A percentile compares a stretch with the other conserved stretches of the same genome.
These are phyloP conservation scores for Phlegmacium glaucopus DNA, from an alignment of 768 basidiomycete species.

Conservation along the genomic window DNA sequence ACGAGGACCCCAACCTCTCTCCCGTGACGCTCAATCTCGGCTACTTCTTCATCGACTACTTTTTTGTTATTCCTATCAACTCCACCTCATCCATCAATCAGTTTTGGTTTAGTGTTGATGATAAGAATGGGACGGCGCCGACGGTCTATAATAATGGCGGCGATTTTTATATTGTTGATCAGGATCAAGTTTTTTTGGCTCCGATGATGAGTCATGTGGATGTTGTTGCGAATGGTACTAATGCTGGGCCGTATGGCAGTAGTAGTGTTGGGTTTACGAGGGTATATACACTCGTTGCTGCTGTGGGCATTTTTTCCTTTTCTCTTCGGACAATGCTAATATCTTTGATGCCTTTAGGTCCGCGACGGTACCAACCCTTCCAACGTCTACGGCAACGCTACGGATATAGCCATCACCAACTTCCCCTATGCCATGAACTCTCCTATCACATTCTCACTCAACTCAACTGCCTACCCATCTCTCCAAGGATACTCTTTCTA, in stretches of 20 bases:
- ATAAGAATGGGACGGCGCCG: conserved; percentile 36
- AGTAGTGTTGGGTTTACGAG: conserved; percentile 19
- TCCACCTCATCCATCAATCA: conserved; percentile 38
- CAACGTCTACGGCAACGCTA: conserved; percentile 32
- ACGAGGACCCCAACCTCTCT: conserved; percentile 33
- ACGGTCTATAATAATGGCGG: conserved; percentile 41
- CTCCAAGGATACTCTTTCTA: conserved; percentile 36
- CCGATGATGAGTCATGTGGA: conserved; percentile 34
- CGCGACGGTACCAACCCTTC: conserved; percentile 26
- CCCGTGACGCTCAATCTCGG: conserved; percentile 33
- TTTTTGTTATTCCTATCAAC: conserved; percentile 41
- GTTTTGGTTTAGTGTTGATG: conserved; percentile 49
- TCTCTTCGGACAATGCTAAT: background rate
- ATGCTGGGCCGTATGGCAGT: conserved; percentile 22
- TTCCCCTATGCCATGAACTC: conserved; percentile 25
- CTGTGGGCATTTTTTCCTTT: conserved; percentile 16
- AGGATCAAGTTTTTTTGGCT: conserved; percentile 41
- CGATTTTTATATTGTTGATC: conserved; percentile 34
- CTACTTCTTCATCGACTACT: conserved; percentile 36
- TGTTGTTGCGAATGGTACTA: conserved; percentile 19
- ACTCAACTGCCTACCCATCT: conserved; percentile 24
- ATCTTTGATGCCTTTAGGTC: background rate
- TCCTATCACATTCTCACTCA: conserved; percentile 26
- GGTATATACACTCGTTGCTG: conserved; percentile 21
- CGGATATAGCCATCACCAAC: conserved; percentile 27